phyloP scores from a whole-genome alignment of 441 rosid species.

The Biscutella auriculata region DNA sequence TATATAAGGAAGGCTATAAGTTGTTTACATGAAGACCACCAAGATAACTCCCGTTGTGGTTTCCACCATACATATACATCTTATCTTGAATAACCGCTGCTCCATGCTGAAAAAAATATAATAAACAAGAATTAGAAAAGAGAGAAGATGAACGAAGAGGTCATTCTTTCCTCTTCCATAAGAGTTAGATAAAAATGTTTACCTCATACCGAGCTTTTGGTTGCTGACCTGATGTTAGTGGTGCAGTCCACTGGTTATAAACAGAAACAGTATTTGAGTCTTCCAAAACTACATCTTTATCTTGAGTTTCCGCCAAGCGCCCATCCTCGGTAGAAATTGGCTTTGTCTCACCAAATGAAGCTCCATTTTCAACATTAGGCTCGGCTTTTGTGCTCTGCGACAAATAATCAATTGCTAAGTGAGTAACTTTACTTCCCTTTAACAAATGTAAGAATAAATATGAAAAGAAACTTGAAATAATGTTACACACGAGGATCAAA shows the following conservation, averaged over 20 bases:
- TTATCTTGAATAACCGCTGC: conserved; percentile 82
- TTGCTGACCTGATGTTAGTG: conserved; percentile 63
- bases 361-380: conserved; percentile 55
- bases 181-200: conserved; percentile 7
- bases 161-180: background rate
- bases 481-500: too few relatives aligned
- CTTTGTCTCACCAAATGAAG: conserved; percentile 55
- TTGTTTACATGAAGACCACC: conserved; percentile 84
- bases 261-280: conserved; percentile 57
- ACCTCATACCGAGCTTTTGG: conserved; percentile 98
- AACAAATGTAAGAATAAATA: too few relatives aligned
- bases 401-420: too few relatives aligned
- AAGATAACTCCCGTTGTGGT: conserved; percentile 96
- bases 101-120: conserved; percentile 58
- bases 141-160: conserved; percentile 10
- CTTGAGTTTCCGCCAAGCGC: conserved; percentile 51
- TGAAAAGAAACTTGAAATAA: too few relatives aligned
- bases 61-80: conserved; percentile 94
- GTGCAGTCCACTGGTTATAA: conserved; percentile 84
- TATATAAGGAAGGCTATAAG: conserved; percentile 12
- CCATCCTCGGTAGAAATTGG: conserved; percentile 59
- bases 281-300: conserved; percentile 82
- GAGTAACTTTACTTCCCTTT: too few relatives aligned
- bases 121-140: conserved; percentile 18
- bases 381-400: conserved; percentile 54